Conservation (phyloP, 2,329 filamentous ascomycete genomes). For the Cladosporium austrohemisphaericum region DNA sequence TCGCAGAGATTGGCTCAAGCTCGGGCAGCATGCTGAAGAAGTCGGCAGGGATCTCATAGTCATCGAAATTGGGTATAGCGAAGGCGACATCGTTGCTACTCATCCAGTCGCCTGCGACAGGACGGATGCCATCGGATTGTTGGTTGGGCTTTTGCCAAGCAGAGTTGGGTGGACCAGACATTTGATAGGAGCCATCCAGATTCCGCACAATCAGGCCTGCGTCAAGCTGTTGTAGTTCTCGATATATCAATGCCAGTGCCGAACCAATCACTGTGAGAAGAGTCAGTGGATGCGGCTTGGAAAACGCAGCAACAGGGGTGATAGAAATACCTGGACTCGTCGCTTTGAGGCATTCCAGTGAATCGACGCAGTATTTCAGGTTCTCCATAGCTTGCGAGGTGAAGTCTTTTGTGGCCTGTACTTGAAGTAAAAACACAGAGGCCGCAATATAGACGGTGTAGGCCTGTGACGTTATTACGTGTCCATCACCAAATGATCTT, state of each 20-base stretch:
- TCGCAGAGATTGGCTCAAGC: slow-evolving; percentile 8
- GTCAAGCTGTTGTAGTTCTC: slow-evolving; percentile 5
- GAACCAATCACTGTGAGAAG: slow-evolving; percentile 2
- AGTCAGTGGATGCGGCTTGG: background rate
- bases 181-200: slow-evolving; percentile 7
- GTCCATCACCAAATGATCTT: slow-evolving; percentile 7
- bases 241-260: slow-evolving; percentile 7
- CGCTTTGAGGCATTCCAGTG: slow-evolving; percentile 2
- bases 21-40: slow-evolving; percentile 11
- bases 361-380: slow-evolving; percentile 2
- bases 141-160: background rate
- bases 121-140: background rate
- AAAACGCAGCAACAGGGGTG: too few species aligned
- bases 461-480: slow-evolving; percentile 8
- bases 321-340: slow-evolving; percentile 3
- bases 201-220: slow-evolving; percentile 1
- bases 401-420: slow-evolving; percentile 9
- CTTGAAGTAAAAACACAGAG: slow-evolving; percentile 8
- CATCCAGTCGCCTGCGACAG: background rate
- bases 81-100: background rate
- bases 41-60: slow-evolving; percentile 3
- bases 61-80: slow-evolving; percentile 4
- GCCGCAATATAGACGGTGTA: slow-evolving; percentile 13
- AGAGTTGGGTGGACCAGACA: background rate
- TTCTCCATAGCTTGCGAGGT: slow-evolving; percentile 7